Percentiles rank a stretch among this genome's conserved stretches.
Conservation (phyloP, 176 grass and related monocot species). For the Neostapfia colusana region DNA sequence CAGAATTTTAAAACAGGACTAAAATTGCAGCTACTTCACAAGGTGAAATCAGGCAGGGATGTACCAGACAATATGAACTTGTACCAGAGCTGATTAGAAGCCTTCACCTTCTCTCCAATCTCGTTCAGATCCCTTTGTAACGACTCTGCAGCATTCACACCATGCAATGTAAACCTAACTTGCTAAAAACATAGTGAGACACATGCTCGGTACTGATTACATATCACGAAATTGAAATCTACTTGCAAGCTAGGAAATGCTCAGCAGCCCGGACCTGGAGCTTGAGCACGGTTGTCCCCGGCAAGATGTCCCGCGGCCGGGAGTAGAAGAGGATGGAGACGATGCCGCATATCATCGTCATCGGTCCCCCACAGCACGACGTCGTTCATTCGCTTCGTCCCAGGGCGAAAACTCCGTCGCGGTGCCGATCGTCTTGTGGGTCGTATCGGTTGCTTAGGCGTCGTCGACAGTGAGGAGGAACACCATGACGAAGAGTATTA, state of each 20-base stretch:
- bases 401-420: not conserved
- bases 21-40: not conserved
- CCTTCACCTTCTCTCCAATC: too few relatives aligned
- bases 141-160: not conserved
- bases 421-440: slow-evolving; percentile 27
- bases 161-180: slow-evolving; percentile 30
- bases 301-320: not conserved
- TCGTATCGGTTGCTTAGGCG: too few relatives aligned
- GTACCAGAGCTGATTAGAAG: too few relatives aligned
- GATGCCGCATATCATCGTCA: not conserved
- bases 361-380: not conserved
- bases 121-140: slow-evolving; percentile 39
- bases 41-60: too few relatives aligned
- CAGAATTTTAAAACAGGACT: too few relatives aligned
- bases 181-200: not conserved
- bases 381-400: not conserved
- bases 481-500: not conserved
- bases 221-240: too few relatives aligned
- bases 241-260: not conserved
- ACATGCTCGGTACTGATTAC: not conserved
- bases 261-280: slow-evolving; percentile 26
- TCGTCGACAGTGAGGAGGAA: too few relatives aligned
- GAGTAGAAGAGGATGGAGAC: not conserved
- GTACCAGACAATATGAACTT: too few relatives aligned
- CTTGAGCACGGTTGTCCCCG: slow-evolving; percentile 28